Evolutionary conservation across 805 yeast species (phyloP).

Genomic region (Metschnikowia colocasiae): DNA sequence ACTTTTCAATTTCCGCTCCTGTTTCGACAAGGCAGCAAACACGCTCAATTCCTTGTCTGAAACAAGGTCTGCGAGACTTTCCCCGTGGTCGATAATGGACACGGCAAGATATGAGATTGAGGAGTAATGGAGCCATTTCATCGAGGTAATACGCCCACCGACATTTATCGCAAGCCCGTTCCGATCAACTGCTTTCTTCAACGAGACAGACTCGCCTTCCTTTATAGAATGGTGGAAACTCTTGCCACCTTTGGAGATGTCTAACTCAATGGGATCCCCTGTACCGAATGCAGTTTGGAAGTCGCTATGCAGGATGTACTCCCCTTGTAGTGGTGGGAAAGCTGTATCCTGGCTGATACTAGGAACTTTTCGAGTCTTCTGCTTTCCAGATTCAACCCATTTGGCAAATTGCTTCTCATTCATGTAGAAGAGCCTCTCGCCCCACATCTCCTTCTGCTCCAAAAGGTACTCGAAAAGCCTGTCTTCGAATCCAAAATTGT

Average conservation of each 20-base stretch:
- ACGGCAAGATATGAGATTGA: conserved; percentile 44
- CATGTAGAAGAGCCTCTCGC: conserved; percentile 42
- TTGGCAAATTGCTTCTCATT: conserved; percentile 27
- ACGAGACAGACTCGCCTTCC: conserved; percentile 4
- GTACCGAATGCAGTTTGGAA: conserved; percentile 23
- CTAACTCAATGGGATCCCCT: conserved; percentile 12
- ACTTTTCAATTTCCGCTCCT: conserved; percentile 22
- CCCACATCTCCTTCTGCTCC: conserved; percentile 49
- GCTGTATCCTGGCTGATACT: conserved; percentile 3
- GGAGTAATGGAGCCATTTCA: conserved; percentile 46
- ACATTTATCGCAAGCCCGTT: conserved; percentile 42
- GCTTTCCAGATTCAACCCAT: conserved; percentile 15
- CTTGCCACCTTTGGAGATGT: conserved; percentile 14
- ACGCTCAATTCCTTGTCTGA: conserved; percentile 30
- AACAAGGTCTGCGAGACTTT: conserved; percentile 20
- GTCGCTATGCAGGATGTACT: conserved; percentile 16
- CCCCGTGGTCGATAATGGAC: conserved; percentile 37
- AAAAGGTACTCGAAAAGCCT: conserved; percentile 40
- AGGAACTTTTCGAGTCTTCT: conserved; percentile 13
- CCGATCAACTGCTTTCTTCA: conserved; percentile 22
- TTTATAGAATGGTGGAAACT: conserved; percentile 4
- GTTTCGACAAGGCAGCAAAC: conserved; percentile 19
- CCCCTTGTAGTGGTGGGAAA: conserved; percentile 11
- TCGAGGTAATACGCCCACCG: conserved; percentile 51
- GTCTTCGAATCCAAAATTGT: conserved; percentile 49